Percentiles rank a stretch among this genome's conserved stretches.
These are phyloP conservation scores for Ceratocystis colombiana DNA, from an alignment of 2,329 filamentous ascomycete genomes.

Conservation along the genomic window DNA sequence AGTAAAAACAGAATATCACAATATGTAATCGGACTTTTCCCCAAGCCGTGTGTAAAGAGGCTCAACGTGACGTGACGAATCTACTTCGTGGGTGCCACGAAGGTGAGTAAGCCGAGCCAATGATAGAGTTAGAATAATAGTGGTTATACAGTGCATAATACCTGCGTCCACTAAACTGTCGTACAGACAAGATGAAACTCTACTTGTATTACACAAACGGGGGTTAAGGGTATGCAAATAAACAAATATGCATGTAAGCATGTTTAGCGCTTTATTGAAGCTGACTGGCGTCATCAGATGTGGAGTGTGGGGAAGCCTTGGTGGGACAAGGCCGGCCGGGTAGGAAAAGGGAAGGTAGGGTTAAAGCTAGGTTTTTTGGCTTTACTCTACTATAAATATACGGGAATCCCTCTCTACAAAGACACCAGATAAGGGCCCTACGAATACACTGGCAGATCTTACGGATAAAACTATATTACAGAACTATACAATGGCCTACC, in stretches of 20 bases:
- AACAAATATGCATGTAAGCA: no score
- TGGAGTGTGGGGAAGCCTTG: slow-evolving; percentile 2
- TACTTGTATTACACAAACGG: not conserved
- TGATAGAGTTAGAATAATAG: not conserved
- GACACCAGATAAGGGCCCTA: not conserved
- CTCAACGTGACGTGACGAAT: not conserved
- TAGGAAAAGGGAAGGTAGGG: not conserved
- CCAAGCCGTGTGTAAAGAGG: not conserved
- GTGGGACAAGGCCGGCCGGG: not conserved
- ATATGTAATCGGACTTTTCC: not conserved
- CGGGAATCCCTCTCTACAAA: not conserved
- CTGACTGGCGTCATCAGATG: not conserved
- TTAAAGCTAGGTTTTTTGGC: not conserved
- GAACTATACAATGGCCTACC: slow-evolving; percentile 24
- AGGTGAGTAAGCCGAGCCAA: not conserved
- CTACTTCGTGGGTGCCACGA: not conserved
- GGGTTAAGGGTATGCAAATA: not conserved
- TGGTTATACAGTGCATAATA: not conserved
- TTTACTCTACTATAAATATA: not conserved
- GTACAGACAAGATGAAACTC: not conserved
- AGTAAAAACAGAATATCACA: not conserved
- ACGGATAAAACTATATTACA: not conserved
- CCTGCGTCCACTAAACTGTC: not conserved
- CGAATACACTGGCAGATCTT: not conserved
- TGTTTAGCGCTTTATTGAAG: not conserved